These are phyloP conservation scores for Plantago lanceolata DNA, from an alignment of 305 asterid species.

Conservation along the genomic window DNA sequence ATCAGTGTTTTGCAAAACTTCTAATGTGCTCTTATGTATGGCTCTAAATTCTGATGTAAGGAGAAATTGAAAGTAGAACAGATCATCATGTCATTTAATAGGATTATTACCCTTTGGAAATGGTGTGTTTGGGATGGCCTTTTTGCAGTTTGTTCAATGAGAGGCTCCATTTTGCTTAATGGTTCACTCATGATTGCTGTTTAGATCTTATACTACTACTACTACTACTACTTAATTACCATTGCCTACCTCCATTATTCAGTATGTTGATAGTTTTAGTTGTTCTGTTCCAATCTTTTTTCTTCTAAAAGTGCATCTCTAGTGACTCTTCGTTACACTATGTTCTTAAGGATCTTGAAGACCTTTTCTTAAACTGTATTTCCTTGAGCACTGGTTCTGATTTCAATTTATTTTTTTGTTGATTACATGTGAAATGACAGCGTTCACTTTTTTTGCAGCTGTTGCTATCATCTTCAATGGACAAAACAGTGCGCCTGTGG, in stretches of 20 bases:
- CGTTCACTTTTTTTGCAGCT: constrained; percentile 35
- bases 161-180: neutral
- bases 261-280: neutral
- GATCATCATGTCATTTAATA: neutral
- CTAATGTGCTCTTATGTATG: too few relatives aligned
- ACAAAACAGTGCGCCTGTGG: constrained; percentile 87
- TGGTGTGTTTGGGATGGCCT: neutral
- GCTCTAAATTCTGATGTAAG: neutral
- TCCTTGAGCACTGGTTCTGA: constrained; percentile 12
- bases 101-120: neutral
- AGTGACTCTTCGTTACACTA: neutral
- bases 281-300: neutral
- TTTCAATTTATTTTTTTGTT: constrained; percentile 20
- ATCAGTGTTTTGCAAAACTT: too few relatives aligned
- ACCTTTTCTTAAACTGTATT: neutral
- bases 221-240: neutral
- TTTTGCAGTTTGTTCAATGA: neutral
- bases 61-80: neutral
- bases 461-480: constrained; percentile 81
- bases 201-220: neutral
- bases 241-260: neutral
- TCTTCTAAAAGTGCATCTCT: neutral
- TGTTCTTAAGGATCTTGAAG: neutral
- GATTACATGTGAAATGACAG: constrained; percentile 25
- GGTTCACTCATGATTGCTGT: neutral